Percentiles rank a stretch among this genome's conserved stretches.
Evolutionary conservation across 2,329 filamentous ascomycete species (phyloP).

Genomic region (Hortaea sp.): DNA sequence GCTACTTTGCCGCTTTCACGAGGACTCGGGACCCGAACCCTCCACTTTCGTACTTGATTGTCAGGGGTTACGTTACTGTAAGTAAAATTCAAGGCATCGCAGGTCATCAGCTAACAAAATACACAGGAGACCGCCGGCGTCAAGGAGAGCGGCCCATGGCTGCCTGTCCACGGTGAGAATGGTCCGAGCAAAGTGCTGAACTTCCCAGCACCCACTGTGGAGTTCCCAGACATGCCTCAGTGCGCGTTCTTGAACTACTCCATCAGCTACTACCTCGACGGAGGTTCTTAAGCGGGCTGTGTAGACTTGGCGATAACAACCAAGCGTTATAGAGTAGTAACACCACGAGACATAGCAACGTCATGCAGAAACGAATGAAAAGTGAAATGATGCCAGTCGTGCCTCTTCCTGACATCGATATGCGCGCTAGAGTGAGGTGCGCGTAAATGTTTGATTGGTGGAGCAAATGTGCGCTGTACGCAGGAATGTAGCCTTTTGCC

Average conservation of each 20-base stretch:
- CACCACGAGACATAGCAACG: too few species aligned
- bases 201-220: conserved; percentile 33
- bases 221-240: conserved; percentile 43
- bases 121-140: conserved; percentile 26
- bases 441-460: background rate
- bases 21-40: conserved; percentile 44
- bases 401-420: background rate
- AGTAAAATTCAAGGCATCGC: background rate
- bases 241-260: conserved; percentile 40
- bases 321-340: too few species aligned
- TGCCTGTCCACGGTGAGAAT: conserved; percentile 29
- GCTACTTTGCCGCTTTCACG: conserved; percentile 44
- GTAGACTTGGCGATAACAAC: too few species aligned
- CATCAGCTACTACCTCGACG: conserved; percentile 33
- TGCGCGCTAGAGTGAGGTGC: background rate
- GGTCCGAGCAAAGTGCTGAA: conserved; percentile 36
- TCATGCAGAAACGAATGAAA: background rate
- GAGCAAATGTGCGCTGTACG: background rate
- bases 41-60: conserved; percentile 33
- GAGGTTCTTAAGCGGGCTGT: background rate
- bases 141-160: conserved; percentile 27
- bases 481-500: too few species aligned
- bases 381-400: background rate
- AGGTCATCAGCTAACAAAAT: background rate
- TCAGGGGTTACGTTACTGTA: conserved; percentile 38